Base-by-base conservation (phyloP, 2,329 filamentous ascomycete species). In the Fusarium piperis region DNA sequence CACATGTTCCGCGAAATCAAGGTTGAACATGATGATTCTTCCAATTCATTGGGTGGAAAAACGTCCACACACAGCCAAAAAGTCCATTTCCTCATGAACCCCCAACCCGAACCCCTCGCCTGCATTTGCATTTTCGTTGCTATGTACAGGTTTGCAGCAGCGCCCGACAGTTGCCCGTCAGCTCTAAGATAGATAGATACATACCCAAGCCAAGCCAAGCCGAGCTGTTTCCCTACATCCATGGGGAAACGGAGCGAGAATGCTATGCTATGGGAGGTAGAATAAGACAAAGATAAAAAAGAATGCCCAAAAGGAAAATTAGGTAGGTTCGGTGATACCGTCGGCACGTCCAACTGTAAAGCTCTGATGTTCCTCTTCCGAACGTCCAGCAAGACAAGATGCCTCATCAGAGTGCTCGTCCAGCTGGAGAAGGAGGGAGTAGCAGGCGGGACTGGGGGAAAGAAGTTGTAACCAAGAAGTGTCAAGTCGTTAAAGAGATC, bases 281-380 rank as follows among this genome's bases (percentile, higher is more conserved):
- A 60, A 56, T 32, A 58, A 51, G 57, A 41, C 60, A 52, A 35
- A 51, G 51, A 51, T 53, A 62, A 64, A 71, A 69, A 28, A n/a
- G 10, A 51, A 69, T 68, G 65, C 62, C 66, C 48, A 69, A 26
- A 73, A 72, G 61, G 60, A 62, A 62, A 70, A 68, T 70, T 67
- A 73, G 58, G 62, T 72, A 59, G 64, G 55, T 69, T 73, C 70
- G 70, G 71, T 73, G 71, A 69, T 59, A 73, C 71, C 71, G 65
- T 64, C 65, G 68, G 32, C 59, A 69, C 65, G 71, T 67, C 68
- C 71, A 63, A 59, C 71, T 69, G 36, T 59, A 52, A 66, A 60
- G 63, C 70, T 59, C 70, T 71, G 64, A 38, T 20, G 28, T 23
- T 55, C 55, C 53, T 36, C 35, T 48, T 33, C 23, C 20, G 15